Evolutionary conservation across 2,329 filamentous ascomycete species (phyloP).

Genomic region (Chaetomiaceae sp.): DNA sequence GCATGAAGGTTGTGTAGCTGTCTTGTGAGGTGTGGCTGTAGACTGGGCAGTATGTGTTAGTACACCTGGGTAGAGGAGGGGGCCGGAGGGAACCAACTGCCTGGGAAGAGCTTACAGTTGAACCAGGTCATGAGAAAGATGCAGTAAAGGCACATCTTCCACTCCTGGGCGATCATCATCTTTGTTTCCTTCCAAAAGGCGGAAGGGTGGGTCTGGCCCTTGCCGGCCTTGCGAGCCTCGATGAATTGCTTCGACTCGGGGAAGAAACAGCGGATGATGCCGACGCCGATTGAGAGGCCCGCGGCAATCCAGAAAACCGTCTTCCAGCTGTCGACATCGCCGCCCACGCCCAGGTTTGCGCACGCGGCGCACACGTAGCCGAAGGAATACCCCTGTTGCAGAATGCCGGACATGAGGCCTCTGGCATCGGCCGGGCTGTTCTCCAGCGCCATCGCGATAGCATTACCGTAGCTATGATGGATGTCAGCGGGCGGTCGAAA

Average conservation of each 20-base stretch:
- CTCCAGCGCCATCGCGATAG: slow-evolving; percentile 73
- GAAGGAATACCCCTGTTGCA: slow-evolving; percentile 77
- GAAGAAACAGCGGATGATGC: slow-evolving; percentile 62
- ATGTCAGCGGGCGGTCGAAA: not conserved
- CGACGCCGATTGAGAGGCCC: slow-evolving; percentile 63
- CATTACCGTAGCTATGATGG: slow-evolving; percentile 59
- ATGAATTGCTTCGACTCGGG: slow-evolving; percentile 73
- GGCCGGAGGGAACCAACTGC: too few relatives aligned
- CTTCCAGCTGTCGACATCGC: slow-evolving; percentile 62
- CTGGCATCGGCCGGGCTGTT: slow-evolving; percentile 55
- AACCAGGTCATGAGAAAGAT: slow-evolving; percentile 71
- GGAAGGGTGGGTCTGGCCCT: slow-evolving; percentile 39
- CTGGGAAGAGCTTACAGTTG: slow-evolving; percentile 32
- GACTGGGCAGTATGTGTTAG: slow-evolving; percentile 39
- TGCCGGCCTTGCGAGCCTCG: slow-evolving; percentile 65
- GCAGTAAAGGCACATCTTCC: slow-evolving; percentile 74
- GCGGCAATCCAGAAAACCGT: slow-evolving; percentile 70
- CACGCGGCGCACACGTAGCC: slow-evolving; percentile 77
- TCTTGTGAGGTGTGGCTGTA: slow-evolving; percentile 79
- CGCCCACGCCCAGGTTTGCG: slow-evolving; percentile 69
- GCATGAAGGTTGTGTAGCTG: slow-evolving; percentile 77
- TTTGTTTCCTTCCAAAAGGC: slow-evolving; percentile 68
- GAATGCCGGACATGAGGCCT: slow-evolving; percentile 75
- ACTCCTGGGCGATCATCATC: slow-evolving; percentile 64
- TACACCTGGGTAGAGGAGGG: not conserved